Percentiles rank a stretch among this genome's conserved stretches.
These are phyloP conservation scores for Fabrea salina DNA, from an alignment of 169 alveolate species.

Conservation along the genomic window DNA sequence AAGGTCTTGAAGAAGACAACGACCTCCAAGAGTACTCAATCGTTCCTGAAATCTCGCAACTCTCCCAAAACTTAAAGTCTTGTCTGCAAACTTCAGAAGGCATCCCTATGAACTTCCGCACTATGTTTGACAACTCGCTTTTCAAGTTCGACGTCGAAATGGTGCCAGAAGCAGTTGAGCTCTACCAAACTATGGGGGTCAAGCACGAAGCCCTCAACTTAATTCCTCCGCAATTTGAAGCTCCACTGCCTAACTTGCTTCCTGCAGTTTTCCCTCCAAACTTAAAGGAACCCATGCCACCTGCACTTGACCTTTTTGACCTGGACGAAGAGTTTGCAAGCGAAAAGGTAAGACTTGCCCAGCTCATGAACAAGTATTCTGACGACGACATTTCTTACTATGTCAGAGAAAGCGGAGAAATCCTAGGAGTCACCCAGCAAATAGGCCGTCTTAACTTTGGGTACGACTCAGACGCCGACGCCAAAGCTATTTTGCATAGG, in stretches of 20 bases:
- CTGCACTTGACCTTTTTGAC: conserved; percentile 78
- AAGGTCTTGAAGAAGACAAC: conserved; percentile 47
- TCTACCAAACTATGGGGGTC: conserved; percentile 62
- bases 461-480: conserved; percentile 37
- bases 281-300: conserved; percentile 76
- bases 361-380: conserved; percentile 77
- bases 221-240: conserved; percentile 82
- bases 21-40: conserved; percentile 57
- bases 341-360: conserved; percentile 80
- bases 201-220: conserved; percentile 78
- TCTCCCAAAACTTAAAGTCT: conserved; percentile 71
- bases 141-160: conserved; percentile 75
- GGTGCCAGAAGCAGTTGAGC: conserved; percentile 71
- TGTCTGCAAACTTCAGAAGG: conserved; percentile 78
- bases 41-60: conserved; percentile 74
- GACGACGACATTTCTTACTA: conserved; percentile 80
- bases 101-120: conserved; percentile 69
- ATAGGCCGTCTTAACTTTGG: conserved; percentile 30
- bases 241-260: conserved; percentile 76
- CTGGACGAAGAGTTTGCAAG: conserved; percentile 85
- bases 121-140: conserved; percentile 59
- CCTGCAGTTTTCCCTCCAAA: conserved; percentile 85
- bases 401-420: conserved; percentile 75
- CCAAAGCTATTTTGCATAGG: conserved; percentile 52
- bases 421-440: conserved; percentile 67